Conservation (phyloP, 164 flowering plant genomes). For the Dillenia turbinata region DNA sequence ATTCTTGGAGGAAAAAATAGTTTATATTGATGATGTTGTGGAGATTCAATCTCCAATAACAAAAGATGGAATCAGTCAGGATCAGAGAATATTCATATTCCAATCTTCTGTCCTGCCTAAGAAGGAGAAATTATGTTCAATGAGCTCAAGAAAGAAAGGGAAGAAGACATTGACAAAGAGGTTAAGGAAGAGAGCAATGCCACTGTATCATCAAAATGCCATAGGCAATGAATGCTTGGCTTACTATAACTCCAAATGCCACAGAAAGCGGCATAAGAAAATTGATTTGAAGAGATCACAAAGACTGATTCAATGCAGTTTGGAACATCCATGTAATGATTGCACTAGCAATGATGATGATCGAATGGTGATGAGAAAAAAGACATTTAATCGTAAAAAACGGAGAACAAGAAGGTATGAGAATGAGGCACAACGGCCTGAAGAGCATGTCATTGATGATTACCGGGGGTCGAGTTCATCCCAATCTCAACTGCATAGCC, state of each 20-base stretch:
- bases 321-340: slow-evolving; percentile 10
- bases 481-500: slow-evolving; percentile 7
- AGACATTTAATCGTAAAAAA: too few relatives aligned
- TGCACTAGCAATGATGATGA: neutral
- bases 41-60: slow-evolving; percentile 34
- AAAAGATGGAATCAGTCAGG: slow-evolving; percentile 30
- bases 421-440: slow-evolving; percentile 48
- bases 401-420: slow-evolving; percentile 6
- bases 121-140: slow-evolving; percentile 12
- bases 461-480: slow-evolving; percentile 33
- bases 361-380: neutral
- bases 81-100: slow-evolving; percentile 57
- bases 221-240: neutral
- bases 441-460: slow-evolving; percentile 7
- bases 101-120: neutral
- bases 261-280: slow-evolving; percentile 15
- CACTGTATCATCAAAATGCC: slow-evolving; percentile 14
- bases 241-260: too few relatives aligned
- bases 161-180: slow-evolving; percentile 9
- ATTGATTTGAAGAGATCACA: slow-evolving; percentile 12
- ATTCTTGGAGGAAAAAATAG: slow-evolving; percentile 26
- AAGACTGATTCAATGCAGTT: neutral
- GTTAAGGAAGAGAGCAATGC: slow-evolving; percentile 29
- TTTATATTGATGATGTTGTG: slow-evolving; percentile 55
- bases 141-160: slow-evolving; percentile 17